Percentiles rank a stretch among this genome's conserved stretches.
phyloP scores from a whole-genome alignment of 2,329 filamentous ascomycete species.

The Alternaria ventricosa region DNA sequence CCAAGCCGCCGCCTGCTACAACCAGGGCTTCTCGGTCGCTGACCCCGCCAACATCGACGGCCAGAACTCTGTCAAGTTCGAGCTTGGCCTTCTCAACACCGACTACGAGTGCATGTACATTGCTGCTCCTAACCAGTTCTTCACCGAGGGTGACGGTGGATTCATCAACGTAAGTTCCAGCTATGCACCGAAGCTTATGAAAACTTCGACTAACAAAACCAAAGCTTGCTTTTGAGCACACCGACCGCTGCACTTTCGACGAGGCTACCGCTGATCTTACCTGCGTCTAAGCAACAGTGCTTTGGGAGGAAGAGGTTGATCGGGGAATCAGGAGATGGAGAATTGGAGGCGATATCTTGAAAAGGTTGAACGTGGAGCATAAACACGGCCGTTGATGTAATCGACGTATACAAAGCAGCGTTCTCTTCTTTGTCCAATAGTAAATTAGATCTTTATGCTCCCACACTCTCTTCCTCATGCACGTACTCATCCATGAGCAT shows the following conservation, averaged over 20 bases:
- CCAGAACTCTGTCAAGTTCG: constrained; percentile 7
- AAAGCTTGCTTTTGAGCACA: constrained; percentile 6
- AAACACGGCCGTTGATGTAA: not conserved
- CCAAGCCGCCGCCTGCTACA: constrained; percentile 13
- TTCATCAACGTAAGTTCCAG: not conserved
- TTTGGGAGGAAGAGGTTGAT: not conserved
- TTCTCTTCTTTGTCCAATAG: not conserved
- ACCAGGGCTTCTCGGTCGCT: constrained; percentile 4
- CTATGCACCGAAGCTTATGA: not conserved
- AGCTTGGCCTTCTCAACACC: constrained; percentile 10
- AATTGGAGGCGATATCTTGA: not conserved
- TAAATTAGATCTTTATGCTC: not conserved
- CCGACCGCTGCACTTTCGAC: constrained; percentile 9
- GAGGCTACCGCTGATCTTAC: constrained; percentile 11
- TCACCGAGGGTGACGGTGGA: constrained; percentile 6
- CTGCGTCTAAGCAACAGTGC: not conserved
- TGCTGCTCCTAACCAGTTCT: constrained; percentile 11
- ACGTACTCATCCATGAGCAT: not conserved
- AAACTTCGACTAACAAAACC: not conserved
- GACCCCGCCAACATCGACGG: constrained; percentile 5
- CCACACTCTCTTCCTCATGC: not conserved
- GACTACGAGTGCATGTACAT: constrained; percentile 16
- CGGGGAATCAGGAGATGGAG: accelerated
- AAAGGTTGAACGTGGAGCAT: not conserved
- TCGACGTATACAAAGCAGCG: not conserved